Conservation (phyloP, 495 filamentous ascomycete genomes). For the Aspergillus conjunctus region DNA sequence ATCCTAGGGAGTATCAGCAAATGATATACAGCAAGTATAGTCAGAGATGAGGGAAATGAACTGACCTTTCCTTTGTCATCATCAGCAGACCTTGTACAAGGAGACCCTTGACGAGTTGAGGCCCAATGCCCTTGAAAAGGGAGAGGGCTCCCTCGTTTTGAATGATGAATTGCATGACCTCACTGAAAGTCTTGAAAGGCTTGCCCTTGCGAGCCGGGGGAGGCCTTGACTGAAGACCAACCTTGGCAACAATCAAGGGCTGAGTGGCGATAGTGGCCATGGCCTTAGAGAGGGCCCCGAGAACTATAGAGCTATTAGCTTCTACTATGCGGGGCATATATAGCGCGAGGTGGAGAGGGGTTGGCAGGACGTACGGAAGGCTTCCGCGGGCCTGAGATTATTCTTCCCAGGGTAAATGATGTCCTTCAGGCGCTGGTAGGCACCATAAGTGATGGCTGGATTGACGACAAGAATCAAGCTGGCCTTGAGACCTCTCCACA, state of each 20-base stretch:
- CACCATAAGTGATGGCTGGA: slow-evolving; percentile 96
- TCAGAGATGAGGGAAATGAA: slow-evolving; percentile 11
- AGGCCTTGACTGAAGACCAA: slow-evolving; percentile 90
- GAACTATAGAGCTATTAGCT: slow-evolving; percentile 55
- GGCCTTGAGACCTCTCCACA: slow-evolving; percentile 96
- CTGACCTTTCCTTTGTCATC: slow-evolving; percentile 98
- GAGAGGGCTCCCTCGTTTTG: slow-evolving; percentile 80
- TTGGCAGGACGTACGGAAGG: slow-evolving; percentile 70
- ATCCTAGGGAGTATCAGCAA: slow-evolving; percentile 59
- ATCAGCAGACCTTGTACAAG: slow-evolving; percentile 94
- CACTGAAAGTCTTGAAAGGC: slow-evolving; percentile 90
- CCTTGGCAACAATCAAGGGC: slow-evolving; percentile 97
- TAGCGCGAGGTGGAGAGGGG: neutral
- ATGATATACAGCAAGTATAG: neutral
- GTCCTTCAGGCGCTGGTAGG: slow-evolving; percentile 88
- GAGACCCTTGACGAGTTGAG: slow-evolving; percentile 90
- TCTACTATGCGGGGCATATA: neutral
- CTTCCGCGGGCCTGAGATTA: slow-evolving; percentile 81
- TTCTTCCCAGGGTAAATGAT: slow-evolving; percentile 74
- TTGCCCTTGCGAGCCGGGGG: slow-evolving; percentile 83
- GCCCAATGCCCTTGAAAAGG: slow-evolving; percentile 95
- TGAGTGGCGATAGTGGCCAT: slow-evolving; percentile 92
- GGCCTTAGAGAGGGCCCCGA: slow-evolving; percentile 91
- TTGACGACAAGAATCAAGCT: slow-evolving; percentile 96
- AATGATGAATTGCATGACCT: slow-evolving; percentile 93